Conservation (phyloP, 371 early-diverging fungal genomes). For the Syncephalastrum sp. region DNA sequence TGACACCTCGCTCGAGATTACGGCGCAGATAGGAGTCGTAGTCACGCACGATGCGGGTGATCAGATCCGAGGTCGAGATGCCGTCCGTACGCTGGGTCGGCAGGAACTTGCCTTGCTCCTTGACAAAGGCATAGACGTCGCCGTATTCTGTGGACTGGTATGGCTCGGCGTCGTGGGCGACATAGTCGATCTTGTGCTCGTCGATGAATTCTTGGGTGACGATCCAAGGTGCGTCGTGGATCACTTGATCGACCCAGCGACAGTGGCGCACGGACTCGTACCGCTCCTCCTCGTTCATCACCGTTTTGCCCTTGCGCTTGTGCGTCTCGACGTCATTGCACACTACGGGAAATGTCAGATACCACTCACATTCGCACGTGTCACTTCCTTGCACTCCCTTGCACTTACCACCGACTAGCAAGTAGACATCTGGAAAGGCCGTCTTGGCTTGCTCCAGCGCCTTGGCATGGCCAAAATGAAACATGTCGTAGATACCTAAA, state of each 20-base stretch:
- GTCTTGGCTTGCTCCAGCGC: conserved; percentile 94
- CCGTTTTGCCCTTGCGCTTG: conserved; percentile 89
- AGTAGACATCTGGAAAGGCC: conserved; percentile 80
- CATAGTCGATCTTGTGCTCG: conserved; percentile 90
- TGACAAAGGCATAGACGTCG: conserved; percentile 96
- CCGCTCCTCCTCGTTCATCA: conserved; percentile 86
- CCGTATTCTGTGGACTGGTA: conserved; percentile 78
- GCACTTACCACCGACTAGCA: conserved; percentile 84
- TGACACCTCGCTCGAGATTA: conserved; percentile 91
- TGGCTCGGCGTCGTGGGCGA: conserved; percentile 98
- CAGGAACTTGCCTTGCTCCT: conserved; percentile 84
- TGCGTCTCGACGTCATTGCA: conserved; percentile 86
- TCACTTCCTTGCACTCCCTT: not conserved
- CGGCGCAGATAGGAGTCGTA: conserved; percentile 93
- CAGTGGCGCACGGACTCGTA: conserved; percentile 92
- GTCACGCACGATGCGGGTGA: conserved; percentile 94
- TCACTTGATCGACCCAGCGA: conserved; percentile 95
- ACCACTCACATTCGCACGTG: not conserved
- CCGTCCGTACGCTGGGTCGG: conserved; percentile 94
- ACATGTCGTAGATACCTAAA: conserved; percentile 85
- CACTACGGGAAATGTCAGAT: conserved; percentile 38
- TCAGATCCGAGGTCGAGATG: conserved; percentile 93
- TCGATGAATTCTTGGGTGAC: conserved; percentile 88
- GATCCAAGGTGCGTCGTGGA: conserved; percentile 90
- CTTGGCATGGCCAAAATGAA: conserved; percentile 95